These are phyloP conservation scores for Limonium bicolor DNA, from an alignment of 148 eudicot species.

Conservation along the genomic window DNA sequence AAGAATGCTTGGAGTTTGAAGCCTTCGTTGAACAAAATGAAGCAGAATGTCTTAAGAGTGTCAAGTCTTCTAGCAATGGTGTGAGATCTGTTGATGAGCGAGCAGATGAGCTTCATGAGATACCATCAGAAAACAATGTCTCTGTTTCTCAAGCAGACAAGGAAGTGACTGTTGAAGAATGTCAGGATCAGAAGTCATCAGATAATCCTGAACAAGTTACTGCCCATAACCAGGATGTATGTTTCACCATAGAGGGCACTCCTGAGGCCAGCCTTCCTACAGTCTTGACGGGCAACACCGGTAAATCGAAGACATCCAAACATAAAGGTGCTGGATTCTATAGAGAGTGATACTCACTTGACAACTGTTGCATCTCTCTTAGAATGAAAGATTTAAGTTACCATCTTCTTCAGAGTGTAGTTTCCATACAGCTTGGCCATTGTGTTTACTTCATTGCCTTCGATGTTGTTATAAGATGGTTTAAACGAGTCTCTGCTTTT, in stretches of 20 bases:
- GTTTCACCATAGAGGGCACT: slow-evolving; percentile 21
- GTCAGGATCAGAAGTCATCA: slow-evolving; percentile 8
- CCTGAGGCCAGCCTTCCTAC: too few species aligned
- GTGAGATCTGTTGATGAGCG: slow-evolving; percentile 12
- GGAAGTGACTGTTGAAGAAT: slow-evolving; percentile 20
- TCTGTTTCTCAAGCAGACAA: slow-evolving; percentile 11
- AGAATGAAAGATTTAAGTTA: too few species aligned
- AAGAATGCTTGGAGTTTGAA: slow-evolving; percentile 29
- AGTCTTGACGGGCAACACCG: too few species aligned
- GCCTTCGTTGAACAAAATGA: slow-evolving; percentile 23
- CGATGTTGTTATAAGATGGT: too few species aligned
- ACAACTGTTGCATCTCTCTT: too few species aligned
- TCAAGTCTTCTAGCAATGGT: slow-evolving; percentile 10
- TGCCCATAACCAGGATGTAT: slow-evolving; percentile 13
- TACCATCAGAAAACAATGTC: slow-evolving; percentile 12
- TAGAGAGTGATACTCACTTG: too few species aligned
- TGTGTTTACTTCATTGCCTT: too few species aligned
- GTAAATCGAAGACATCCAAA: too few species aligned
- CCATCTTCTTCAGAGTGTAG: too few species aligned
- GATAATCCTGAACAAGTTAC: slow-evolving; percentile 10
- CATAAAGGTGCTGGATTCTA: too few species aligned
- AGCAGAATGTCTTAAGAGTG: slow-evolving; percentile 14
- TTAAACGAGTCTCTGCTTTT: too few species aligned
- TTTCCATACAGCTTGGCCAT: too few species aligned
- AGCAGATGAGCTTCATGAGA: slow-evolving; percentile 11